Conservation (phyloP, 768 basidiomycete species). For the Lentinus brumalis region DNA sequence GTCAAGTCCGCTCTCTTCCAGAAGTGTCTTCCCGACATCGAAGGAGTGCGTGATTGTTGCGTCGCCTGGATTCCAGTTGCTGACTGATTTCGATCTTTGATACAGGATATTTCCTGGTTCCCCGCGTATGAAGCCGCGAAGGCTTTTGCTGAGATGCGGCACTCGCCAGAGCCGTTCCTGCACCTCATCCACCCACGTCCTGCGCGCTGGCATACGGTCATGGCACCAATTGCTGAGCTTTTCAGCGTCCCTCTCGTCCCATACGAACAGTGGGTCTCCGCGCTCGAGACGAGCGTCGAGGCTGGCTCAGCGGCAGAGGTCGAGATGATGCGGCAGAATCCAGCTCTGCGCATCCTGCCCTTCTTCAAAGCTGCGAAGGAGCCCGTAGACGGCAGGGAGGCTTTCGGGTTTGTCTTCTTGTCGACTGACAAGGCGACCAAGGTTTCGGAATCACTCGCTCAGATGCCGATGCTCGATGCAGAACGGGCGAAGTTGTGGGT, state of each 20-base stretch:
- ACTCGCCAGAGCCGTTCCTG: slow-evolving; percentile 21
- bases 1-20: slow-evolving; percentile 30
- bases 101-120: slow-evolving; percentile 28
- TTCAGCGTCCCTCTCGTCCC: slow-evolving; percentile 28
- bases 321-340: not conserved
- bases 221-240: slow-evolving; percentile 5
- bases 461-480: slow-evolving; percentile 4
- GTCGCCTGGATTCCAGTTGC: not conserved
- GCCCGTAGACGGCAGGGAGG: slow-evolving; percentile 1
- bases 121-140: slow-evolving; percentile 32
- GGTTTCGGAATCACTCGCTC: slow-evolving; percentile 9
- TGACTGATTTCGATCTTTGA: not conserved
- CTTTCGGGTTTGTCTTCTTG: slow-evolving; percentile 11
- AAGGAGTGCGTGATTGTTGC: slow-evolving; percentile 35
- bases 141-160: slow-evolving; percentile 32
- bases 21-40: slow-evolving; percentile 33
- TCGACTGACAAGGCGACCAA: slow-evolving; percentile 12
- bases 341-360: slow-evolving; percentile 22
- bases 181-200: slow-evolving; percentile 45
- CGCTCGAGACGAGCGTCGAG: slow-evolving; percentile 1
- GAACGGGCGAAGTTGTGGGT: not conserved
- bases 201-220: slow-evolving; percentile 29
- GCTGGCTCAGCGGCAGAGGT: slow-evolving; percentile 4
- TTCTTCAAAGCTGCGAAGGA: slow-evolving; percentile 22
- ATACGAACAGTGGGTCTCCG: slow-evolving; percentile 26